Percentiles rank a stretch among this genome's conserved stretches.
Evolutionary conservation across 345 rosid genomes (phyloP).

Genomic region (Mallotus nudiflorus): DNA sequence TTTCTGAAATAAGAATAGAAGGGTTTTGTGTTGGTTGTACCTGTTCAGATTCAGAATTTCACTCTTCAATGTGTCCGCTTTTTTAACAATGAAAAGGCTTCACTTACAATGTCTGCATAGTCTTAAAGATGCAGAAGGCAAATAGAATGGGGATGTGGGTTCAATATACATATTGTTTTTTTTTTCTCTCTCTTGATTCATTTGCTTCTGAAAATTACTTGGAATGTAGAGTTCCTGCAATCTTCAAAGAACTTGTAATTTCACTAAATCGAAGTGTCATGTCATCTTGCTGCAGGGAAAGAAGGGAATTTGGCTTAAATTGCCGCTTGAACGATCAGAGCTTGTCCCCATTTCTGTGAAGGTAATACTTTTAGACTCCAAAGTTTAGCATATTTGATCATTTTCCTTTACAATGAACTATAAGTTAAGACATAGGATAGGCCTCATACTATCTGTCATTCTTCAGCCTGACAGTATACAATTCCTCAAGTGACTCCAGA

Average conservation of each 20-base stretch:
- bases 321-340: slow-evolving; percentile 64
- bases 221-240: background rate
- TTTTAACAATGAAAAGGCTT: no score
- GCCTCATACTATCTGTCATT: no score
- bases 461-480: no score
- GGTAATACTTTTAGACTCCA: slow-evolving; percentile 37
- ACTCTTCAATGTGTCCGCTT: no score
- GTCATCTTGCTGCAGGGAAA: slow-evolving; percentile 49
- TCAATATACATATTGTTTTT: background rate
- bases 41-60: no score
- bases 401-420: no score
- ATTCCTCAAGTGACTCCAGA: background rate
- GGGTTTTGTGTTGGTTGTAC: no score
- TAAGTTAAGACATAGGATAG: no score
- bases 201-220: background rate
- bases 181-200: background rate
- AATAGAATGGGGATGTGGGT: background rate
- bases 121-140: background rate
- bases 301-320: slow-evolving; percentile 90
- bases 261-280: background rate
- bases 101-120: background rate
- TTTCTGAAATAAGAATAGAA: no score
- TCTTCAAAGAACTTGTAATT: background rate
- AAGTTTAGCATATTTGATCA: background rate
- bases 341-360: slow-evolving; percentile 82